Evolutionary conservation across 345 rosid genomes (phyloP).

Genomic region (Eucalyptus viminalis): DNA sequence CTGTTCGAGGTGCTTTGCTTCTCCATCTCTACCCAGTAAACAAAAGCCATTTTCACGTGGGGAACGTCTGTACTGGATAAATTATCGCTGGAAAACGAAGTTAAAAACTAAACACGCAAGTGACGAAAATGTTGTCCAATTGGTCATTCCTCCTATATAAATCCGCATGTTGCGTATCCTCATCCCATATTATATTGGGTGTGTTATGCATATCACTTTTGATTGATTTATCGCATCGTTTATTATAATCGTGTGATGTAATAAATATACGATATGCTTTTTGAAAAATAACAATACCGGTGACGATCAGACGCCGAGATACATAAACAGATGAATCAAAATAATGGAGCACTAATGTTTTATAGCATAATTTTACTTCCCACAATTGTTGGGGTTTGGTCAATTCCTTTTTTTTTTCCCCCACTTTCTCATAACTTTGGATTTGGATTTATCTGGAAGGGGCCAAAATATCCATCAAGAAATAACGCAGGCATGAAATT

Average conservation of each 20-base stretch:
- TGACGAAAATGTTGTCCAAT: not conserved
- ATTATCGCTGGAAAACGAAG: not conserved
- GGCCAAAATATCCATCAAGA: not conserved
- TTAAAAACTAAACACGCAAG: not conserved
- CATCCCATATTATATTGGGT: rapidly evolving
- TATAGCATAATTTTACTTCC: not conserved
- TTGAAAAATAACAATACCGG: rapidly evolving
- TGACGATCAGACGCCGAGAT: rapidly evolving
- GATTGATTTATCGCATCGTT: not conserved
- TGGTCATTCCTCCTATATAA: rapidly evolving
- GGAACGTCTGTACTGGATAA: too few relatives aligned
- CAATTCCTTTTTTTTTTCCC: rapidly evolving
- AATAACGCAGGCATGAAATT: not conserved
- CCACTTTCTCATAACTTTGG: not conserved
- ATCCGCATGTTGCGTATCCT: rapidly evolving
- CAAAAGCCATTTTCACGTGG: not conserved
- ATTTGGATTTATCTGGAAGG: not conserved
- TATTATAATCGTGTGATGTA: rapidly evolving
- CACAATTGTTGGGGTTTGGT: not conserved
- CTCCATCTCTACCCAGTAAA: not conserved
- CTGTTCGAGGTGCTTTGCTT: not conserved
- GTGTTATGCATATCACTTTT: not conserved
- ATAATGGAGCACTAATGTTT: not conserved
- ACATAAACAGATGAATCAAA: not conserved
- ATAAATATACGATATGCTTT: too few relatives aligned